Percentiles rank a stretch among this genome's conserved stretches.
These are phyloP conservation scores for Candida gorgasii DNA, from an alignment of 805 yeast species.

Conservation along the genomic window DNA sequence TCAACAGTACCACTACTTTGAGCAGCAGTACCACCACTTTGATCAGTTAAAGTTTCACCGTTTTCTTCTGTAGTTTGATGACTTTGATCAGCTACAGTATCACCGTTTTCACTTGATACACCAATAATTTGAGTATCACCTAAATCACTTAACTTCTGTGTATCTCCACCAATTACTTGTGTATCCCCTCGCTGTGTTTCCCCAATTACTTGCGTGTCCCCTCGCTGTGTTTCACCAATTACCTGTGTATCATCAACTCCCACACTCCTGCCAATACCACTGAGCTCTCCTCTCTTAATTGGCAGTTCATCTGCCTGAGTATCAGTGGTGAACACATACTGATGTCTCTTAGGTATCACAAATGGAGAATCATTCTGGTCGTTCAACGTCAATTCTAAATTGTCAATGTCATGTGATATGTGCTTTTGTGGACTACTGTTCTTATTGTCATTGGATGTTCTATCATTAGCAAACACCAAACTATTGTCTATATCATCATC, in stretches of 20 bases:
- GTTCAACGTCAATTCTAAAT: conserved; percentile 1
- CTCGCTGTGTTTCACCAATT: neutral
- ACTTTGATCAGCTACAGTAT: no score
- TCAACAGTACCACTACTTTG: no score
- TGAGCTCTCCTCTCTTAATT: neutral
- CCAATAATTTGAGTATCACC: conserved; percentile 3
- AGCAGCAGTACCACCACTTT: no score
- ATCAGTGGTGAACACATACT: neutral
- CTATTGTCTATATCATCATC: conserved; percentile 20
- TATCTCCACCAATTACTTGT: conserved; percentile 4
- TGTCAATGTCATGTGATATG: neutral
- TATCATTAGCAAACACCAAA: conserved; percentile 30
- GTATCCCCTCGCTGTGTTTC: neutral
- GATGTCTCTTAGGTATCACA: conserved; percentile 1
- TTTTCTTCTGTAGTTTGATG: no score
- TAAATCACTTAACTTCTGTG: conserved; percentile 2
- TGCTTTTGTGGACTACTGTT: neutral
- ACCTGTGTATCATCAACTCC: conserved; percentile 9
- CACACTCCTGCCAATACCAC: neutral
- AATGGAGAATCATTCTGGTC: conserved; percentile 2
- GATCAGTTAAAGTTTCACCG: no score
- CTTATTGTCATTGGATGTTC: neutral
- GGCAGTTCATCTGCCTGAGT: conserved; percentile 7
- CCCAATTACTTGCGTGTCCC: neutral
- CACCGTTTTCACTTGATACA: neutral